These are phyloP conservation scores for Backusella parvicylindrica DNA, from an alignment of 192 early-diverging fungal genomes.

Conservation along the genomic window DNA sequence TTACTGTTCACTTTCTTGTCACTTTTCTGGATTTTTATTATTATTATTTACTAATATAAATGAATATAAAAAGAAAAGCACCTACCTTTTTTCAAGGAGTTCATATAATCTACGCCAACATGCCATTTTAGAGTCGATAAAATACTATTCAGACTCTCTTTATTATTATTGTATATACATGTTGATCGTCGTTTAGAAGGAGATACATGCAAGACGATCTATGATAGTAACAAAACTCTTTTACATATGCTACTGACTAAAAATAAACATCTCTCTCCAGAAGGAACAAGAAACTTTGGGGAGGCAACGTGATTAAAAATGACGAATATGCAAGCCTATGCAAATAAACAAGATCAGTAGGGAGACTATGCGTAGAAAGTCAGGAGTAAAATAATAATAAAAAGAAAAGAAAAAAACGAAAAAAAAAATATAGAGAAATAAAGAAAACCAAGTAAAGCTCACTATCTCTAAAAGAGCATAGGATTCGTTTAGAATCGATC, in stretches of 20 bases:
- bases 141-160: neutral
- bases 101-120: neutral
- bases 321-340: slow-evolving; percentile 14
- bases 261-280: neutral
- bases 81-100: neutral
- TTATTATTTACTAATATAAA: neutral
- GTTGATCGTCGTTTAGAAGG: neutral
- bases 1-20: neutral
- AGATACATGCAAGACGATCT: neutral
- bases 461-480: neutral
- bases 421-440: slow-evolving; percentile 5
- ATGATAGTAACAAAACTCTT: slow-evolving; percentile 3
- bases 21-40: neutral
- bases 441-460: neutral
- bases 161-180: neutral
- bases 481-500: slow-evolving; percentile 23
- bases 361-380: neutral
- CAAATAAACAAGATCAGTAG: slow-evolving; percentile 14
- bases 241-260: neutral
- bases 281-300: slow-evolving; percentile 4
- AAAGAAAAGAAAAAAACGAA: neutral
- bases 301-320: slow-evolving; percentile 24
- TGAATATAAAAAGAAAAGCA: neutral
- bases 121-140: neutral
- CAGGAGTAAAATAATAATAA: neutral